Percentiles rank a stretch among this genome's conserved stretches.
phyloP scores from a whole-genome alignment of 2,329 filamentous ascomycete species.

The Pseudocercospora eumusae region DNA sequence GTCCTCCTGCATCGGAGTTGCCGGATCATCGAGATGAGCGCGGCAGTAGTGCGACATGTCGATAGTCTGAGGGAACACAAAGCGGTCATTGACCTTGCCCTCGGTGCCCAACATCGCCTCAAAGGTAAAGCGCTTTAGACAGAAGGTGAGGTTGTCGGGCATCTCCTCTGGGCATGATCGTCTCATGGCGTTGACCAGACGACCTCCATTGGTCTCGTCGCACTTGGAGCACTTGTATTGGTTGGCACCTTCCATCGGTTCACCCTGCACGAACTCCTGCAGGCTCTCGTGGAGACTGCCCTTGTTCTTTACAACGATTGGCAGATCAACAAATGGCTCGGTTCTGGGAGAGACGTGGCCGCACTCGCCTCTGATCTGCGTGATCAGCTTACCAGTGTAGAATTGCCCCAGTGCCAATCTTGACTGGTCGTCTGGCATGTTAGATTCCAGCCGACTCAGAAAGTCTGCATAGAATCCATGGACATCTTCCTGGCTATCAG shows the following conservation, averaged over 20 bases:
- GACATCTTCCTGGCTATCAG: slow-evolving; percentile 92
- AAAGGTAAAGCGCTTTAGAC: slow-evolving; percentile 85
- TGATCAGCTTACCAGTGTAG: slow-evolving; percentile 87
- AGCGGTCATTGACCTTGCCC: slow-evolving; percentile 94
- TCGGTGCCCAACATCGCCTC: slow-evolving; percentile 69
- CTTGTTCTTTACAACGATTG: slow-evolving; percentile 96
- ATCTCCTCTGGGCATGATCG: slow-evolving; percentile 83
- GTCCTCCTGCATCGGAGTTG: slow-evolving; percentile 62
- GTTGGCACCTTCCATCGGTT: slow-evolving; percentile 95
- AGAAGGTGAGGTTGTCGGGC: slow-evolving; percentile 92
- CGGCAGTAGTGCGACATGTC: slow-evolving; percentile 89
- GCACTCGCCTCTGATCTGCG: slow-evolving; percentile 94
- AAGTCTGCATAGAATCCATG: slow-evolving; percentile 96
- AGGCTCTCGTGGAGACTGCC: slow-evolving; percentile 79
- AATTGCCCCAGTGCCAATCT: slow-evolving; percentile 77
- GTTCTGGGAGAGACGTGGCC: slow-evolving; percentile 86
- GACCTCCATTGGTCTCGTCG: slow-evolving; percentile 57
- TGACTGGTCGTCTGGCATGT: slow-evolving; percentile 66
- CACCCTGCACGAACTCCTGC: slow-evolving; percentile 91
- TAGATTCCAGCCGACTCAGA: slow-evolving; percentile 86
- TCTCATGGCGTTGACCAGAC: slow-evolving; percentile 86
- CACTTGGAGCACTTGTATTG: slow-evolving; percentile 97
- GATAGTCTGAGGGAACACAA: slow-evolving; percentile 79
- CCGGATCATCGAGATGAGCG: slow-evolving; percentile 71
- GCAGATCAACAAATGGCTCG: slow-evolving; percentile 90